Base-by-base conservation (phyloP, 2,329 filamentous ascomycete genomes). In the Hymenoscyphus fraxineus region DNA sequence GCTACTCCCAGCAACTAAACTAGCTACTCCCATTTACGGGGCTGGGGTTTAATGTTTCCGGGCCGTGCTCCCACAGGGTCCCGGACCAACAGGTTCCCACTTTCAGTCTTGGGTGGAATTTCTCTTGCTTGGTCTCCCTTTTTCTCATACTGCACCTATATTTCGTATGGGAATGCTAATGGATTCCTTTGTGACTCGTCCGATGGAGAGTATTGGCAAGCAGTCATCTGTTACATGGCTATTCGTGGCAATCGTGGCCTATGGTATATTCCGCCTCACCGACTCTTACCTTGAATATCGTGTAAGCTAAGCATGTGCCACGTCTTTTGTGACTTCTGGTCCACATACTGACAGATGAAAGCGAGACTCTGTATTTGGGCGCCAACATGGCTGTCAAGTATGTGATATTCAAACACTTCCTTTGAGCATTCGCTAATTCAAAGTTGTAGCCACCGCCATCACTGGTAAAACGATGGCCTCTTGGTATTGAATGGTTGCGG, bases 401-500 rank as follows among this genome's bases (percentile, higher is more conserved):
- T 27, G 47, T 54, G 22, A 3, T 2, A 54, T 27, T 15, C n/a
- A 22, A 51, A 22, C 47, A 27, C 47, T 27, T 54, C 6, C 19
- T 9, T 22, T 12, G 19, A 54, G 22, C 10, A 10, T 9, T 7
- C 22, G 19, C 47, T 54, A 27, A 47, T 6, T 22, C 47, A 6
- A 54, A 54, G 19, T 13, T 19, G 47, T 13, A 74, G 59, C 68
- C 71, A 40, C 75, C 75, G 55, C 75, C 73, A 16, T 71, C 73
- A 58, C 66, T 77, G 19, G 67, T 72, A 39, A 73, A 73, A 41
- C 70, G 63, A 70, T 75, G 72, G 74, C 75, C 73, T n/a, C 66
- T 78, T 4, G 75, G 74, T 4, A 69, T 77, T 44, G 75, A 77
- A 61, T 67, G 74, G 32, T 69, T 75, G 55, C 71, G 71, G 55